Evolutionary conservation across 257 asterid genomes (phyloP), one percentile per base, ranked within the genome.

Genomic region (Linderniella brevidens): DNA sequence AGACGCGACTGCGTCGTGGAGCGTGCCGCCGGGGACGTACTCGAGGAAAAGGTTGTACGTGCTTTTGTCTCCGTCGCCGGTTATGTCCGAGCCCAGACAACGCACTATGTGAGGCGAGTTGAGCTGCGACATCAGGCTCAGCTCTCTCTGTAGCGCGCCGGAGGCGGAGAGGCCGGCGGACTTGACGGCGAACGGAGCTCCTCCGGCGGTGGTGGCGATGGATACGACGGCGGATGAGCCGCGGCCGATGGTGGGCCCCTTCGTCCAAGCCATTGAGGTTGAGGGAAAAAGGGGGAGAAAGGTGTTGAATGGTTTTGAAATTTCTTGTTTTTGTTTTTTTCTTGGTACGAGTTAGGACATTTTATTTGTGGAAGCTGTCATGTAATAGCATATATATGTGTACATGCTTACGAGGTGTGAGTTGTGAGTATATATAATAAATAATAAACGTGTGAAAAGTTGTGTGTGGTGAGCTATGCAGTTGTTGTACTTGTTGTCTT

Each of bases 191-290:
- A 88, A 58, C 47, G 64, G 15, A 10, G 65, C 76, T 19, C 83
- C 84, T 59, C 71, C 13, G 50, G 61, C 5, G 9, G 68, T 18
- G 67, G 76, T 56, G 66, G 82, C 92, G 5, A 84, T 61, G 0
- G 71, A 84, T 0, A 88, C 95, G 0, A 69, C 51, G 55, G 95
- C 90, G 17, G 93, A 64, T 52, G 92, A 68, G 36, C 97, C 95
- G 15, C 77, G 73, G 53, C 97, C 97, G 46, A 88, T 60, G 18
- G 52, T 61, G 9, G 78, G 84, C 49, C 97, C 97, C 53, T 80
- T 70, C 47, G 58, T 78, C 97, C 97, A 88, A 54, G 67, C 62
- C 86, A 77, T 78, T 49, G 59, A 42, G 57, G 18, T 12, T 45
- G 8, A 40, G 32, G 32, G 32, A 25, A 6, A 25, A 25, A 25